A percentile compares a stretch with the other conserved stretches of the same genome.
These are phyloP conservation scores for Cronartium quercuum DNA, from an alignment of 1,284 basidiomycete species.

Conservation along the genomic window DNA sequence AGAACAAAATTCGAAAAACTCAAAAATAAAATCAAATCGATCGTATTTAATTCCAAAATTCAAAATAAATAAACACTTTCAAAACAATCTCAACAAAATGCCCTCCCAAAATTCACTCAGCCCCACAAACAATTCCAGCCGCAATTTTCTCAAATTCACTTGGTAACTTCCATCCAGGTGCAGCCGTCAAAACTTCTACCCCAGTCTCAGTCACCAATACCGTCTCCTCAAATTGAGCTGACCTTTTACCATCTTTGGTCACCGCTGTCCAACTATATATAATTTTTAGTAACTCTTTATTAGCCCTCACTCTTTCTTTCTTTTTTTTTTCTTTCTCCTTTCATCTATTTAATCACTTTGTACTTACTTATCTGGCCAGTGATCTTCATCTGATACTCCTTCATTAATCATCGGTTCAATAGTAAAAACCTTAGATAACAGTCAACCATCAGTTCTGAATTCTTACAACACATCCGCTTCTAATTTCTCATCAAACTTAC, in stretches of 20 bases:
- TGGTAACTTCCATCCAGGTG: constrained; percentile 40
- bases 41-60: too few species aligned
- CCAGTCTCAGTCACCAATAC: constrained; percentile 86
- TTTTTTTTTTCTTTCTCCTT: too few species aligned
- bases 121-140: constrained; percentile 7
- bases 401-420: constrained; percentile 73
- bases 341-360: too few species aligned
- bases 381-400: constrained; percentile 52
- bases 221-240: constrained; percentile 94
- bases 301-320: too few species aligned
- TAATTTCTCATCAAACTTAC: too few species aligned
- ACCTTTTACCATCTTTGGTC: constrained; percentile 77
- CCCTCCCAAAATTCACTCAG: background rate
- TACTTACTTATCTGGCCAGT: constrained; percentile 46
- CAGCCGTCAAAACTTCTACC: constrained; percentile 76
- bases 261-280: constrained; percentile 77
- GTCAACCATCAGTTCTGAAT: too few species aligned
- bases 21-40: too few species aligned
- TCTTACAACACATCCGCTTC: too few species aligned
- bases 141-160: constrained; percentile 26
- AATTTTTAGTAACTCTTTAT: constrained; percentile 55
- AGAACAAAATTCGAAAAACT: too few species aligned
- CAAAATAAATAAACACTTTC: too few species aligned
- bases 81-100: too few species aligned
- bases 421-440: constrained; percentile 53